Evolutionary conservation across 768 basidiomycete species (phyloP).

Genomic region (Boletus vermiculosoides): DNA sequence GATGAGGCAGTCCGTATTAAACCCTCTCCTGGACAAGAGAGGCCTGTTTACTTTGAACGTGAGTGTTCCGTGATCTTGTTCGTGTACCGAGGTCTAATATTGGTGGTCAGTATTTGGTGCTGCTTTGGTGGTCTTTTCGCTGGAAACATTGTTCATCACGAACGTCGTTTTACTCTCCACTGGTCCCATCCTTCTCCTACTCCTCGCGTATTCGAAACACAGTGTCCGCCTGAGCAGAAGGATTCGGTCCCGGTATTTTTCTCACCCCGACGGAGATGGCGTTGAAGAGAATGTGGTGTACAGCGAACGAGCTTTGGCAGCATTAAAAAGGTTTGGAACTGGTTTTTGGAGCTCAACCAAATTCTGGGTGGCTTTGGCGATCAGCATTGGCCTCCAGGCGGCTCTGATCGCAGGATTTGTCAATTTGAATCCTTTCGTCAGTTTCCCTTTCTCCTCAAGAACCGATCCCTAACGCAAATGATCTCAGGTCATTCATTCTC

Average conservation of each 20-base stretch:
- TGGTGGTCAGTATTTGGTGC: slow-evolving; percentile 53
- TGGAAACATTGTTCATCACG: slow-evolving; percentile 47
- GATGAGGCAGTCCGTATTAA: slow-evolving; percentile 30
- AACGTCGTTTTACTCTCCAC: slow-evolving; percentile 61
- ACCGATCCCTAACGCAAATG: background rate
- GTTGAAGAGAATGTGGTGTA: slow-evolving; percentile 4
- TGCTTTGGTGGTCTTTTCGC: slow-evolving; percentile 53
- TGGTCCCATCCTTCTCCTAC: slow-evolving; percentile 56
- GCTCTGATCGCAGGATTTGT: slow-evolving; percentile 49
- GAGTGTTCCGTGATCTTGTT: slow-evolving; percentile 25
- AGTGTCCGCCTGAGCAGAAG: slow-evolving; percentile 22
- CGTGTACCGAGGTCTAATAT: background rate
- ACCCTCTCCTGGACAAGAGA: slow-evolving; percentile 23
- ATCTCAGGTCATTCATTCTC: slow-evolving; percentile 58
- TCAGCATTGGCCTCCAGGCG: slow-evolving; percentile 46
- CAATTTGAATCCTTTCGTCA: slow-evolving; percentile 63
- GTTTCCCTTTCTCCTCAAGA: slow-evolving; percentile 15
- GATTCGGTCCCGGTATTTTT: slow-evolving; percentile 12
- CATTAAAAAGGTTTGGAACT: slow-evolving; percentile 28
- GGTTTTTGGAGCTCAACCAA: slow-evolving; percentile 50
- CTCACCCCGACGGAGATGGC: background rate
- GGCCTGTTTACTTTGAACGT: slow-evolving; percentile 74
- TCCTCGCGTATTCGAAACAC: slow-evolving; percentile 41
- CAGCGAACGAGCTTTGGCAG: slow-evolving; percentile 21
- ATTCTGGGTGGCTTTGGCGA: slow-evolving; percentile 59